phyloP scores from a whole-genome alignment of 225 moss, liverwort and hornwort genomes.

The Bryum argenteum region DNA sequence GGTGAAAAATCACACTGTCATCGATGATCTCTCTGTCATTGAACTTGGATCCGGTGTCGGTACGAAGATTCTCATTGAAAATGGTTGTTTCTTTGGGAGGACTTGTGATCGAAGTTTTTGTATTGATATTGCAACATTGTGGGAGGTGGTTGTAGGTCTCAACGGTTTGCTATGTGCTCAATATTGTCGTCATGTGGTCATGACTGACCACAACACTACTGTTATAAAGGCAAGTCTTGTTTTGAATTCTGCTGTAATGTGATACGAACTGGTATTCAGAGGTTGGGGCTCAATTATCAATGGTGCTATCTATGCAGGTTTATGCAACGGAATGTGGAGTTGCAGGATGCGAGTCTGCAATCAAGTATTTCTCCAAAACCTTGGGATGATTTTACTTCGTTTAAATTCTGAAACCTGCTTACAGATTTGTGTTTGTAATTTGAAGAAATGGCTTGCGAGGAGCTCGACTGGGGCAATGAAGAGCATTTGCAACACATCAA shows the following conservation, averaged over 20 bases:
- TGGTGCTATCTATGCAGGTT: conserved; percentile 57
- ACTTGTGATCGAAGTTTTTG: not conserved
- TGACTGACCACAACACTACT: conserved; percentile 89
- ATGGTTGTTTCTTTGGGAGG: not conserved
- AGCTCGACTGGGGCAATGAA: conserved; percentile 80
- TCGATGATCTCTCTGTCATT: conserved; percentile 60
- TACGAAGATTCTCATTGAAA: conserved; percentile 35
- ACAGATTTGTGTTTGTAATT: conserved; percentile 2
- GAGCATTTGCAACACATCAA: conserved; percentile 59
- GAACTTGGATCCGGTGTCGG: conserved; percentile 92
- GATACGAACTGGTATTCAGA: too few relatives aligned
- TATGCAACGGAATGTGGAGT: conserved; percentile 82
- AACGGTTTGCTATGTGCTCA: conserved; percentile 83
- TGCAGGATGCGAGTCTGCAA: conserved; percentile 37
- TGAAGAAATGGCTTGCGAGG: conserved; percentile 72
- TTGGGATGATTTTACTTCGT: not conserved
- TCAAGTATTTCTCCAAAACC: conserved; percentile 40
- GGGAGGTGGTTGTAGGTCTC: conserved; percentile 69
- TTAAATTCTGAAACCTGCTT: not conserved
- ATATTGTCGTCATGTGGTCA: conserved; percentile 76
- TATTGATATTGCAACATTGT: conserved; percentile 33
- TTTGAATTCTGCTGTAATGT: not conserved
- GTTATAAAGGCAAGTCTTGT: conserved; percentile 70
- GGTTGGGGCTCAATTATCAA: conserved; percentile 2
- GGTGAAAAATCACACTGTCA: conserved; percentile 37